Percentiles rank a stretch among this genome's conserved stretches.
These are phyloP conservation scores for Scheffersomyces ergatensis DNA, from an alignment of 805 yeast species.

Conservation along the genomic window DNA sequence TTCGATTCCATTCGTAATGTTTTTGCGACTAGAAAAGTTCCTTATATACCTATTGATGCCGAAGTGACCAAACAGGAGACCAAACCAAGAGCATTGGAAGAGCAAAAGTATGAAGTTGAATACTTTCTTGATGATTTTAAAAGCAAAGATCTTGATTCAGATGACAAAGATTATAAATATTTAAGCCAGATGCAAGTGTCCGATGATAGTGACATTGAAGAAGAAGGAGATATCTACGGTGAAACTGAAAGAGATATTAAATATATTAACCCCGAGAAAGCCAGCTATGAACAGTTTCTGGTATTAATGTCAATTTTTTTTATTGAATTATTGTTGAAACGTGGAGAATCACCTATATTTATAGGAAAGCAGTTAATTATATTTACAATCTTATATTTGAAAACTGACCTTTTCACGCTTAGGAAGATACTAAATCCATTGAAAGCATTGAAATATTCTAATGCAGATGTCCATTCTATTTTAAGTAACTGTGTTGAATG, in stretches of 20 bases:
- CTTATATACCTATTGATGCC: background rate
- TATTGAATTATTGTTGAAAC: conserved; percentile 14
- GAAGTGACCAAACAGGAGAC: background rate
- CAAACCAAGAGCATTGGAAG: background rate
- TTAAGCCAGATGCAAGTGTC: conserved; percentile 27
- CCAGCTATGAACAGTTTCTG: conserved; percentile 9
- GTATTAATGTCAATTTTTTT: conserved; percentile 13
- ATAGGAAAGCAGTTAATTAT: conserved; percentile 23
- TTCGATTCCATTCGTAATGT: conserved; percentile 9
- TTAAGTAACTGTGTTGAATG: conserved; percentile 21
- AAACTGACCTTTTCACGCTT: conserved; percentile 9
- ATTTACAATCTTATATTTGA: conserved; percentile 16
- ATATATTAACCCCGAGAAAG: conserved; percentile 1
- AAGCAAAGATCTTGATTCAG: conserved; percentile 2
- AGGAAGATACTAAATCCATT: conserved; percentile 12
- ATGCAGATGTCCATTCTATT: conserved; percentile 9
- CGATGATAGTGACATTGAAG: conserved; percentile 24
- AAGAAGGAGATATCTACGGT: conserved; percentile 3
- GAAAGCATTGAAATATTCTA: conserved; percentile 15
- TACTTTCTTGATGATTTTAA: conserved; percentile 14
- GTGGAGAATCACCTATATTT: conserved; percentile 26
- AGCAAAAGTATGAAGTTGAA: conserved; percentile 6
- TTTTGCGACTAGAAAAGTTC: background rate
- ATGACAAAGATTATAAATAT: conserved; percentile 9
- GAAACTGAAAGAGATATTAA: conserved; percentile 3